Evolutionary conservation across 176 grass and related monocot genomes (phyloP).

Genomic region (Pharus latifolius): DNA sequence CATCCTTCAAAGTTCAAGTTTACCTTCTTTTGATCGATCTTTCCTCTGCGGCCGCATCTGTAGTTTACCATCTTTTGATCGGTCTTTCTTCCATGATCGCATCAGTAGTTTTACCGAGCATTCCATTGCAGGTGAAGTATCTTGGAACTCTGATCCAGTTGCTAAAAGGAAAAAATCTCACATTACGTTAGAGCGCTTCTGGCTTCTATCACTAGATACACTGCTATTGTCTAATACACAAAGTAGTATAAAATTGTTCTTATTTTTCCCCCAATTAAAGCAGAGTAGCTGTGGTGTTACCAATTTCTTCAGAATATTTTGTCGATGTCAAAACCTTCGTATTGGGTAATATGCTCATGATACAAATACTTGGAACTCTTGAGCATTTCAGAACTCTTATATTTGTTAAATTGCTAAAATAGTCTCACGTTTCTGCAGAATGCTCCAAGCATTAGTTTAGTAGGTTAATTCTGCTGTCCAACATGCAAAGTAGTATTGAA

Average conservation of each 20-base stretch:
- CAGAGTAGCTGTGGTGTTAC: too few species aligned
- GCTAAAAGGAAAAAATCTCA: not conserved
- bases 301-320: not conserved
- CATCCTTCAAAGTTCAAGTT: conserved; percentile 24
- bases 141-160: not conserved
- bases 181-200: too few species aligned
- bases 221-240: too few species aligned
- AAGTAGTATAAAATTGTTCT: too few species aligned
- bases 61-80: conserved; percentile 35
- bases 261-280: too few species aligned
- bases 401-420: not conserved
- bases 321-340: not conserved
- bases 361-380: not conserved
- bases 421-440: not conserved
- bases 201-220: too few species aligned
- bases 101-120: conserved; percentile 3
- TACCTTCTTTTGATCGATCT: conserved; percentile 1
- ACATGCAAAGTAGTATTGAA: not conserved
- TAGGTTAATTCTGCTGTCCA: not conserved
- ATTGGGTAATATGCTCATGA: not conserved
- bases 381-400: not conserved
- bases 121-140: conserved; percentile 27
- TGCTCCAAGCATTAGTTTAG: not conserved
- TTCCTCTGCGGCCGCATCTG: conserved; percentile 22
- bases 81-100: conserved; percentile 22